Conservation (phyloP, 2,329 filamentous ascomycete species). For the Microdochium bolleyi region DNA sequence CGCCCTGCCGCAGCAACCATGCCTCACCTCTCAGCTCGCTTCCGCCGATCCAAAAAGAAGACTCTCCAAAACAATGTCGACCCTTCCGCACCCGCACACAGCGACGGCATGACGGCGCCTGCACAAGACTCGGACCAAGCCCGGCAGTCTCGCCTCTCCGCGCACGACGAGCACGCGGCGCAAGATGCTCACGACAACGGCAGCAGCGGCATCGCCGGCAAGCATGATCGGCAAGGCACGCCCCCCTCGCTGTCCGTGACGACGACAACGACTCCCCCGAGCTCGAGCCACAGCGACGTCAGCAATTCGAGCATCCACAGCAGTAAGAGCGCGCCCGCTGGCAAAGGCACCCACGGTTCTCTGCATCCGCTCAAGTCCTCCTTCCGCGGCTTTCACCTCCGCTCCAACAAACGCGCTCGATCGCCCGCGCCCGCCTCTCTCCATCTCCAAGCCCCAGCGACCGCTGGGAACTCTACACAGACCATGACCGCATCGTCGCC, state of each 20-base stretch:
- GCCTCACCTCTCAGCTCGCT: not conserved
- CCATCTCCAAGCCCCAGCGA: slow-evolving; percentile 6
- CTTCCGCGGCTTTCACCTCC: slow-evolving; percentile 36
- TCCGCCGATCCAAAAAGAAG: not conserved
- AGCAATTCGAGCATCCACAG: slow-evolving; percentile 2
- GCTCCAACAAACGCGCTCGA: slow-evolving; percentile 37
- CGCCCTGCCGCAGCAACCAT: not conserved
- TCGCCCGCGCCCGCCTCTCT: slow-evolving; percentile 23
- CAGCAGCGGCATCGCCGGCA: too few relatives aligned
- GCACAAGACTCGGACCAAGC: not conserved
- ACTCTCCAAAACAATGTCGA: not conserved
- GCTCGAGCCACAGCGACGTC: slow-evolving; percentile 10
- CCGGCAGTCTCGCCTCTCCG: not conserved
- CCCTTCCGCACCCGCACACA: not conserved
- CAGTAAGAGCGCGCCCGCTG: not conserved
- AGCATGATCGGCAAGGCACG: not conserved
- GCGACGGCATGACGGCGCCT: not conserved
- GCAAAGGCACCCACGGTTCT: not conserved
- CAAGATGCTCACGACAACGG: not conserved
- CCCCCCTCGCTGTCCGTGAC: slow-evolving; percentile 7
- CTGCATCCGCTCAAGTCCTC: slow-evolving; percentile 19
- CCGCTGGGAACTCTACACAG: slow-evolving; percentile 17
- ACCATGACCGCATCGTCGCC: slow-evolving; percentile 22
- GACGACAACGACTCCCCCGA: slow-evolving; percentile 13
- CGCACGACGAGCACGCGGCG: not conserved